A percentile compares a stretch with the other conserved stretches of the same genome.
phyloP scores from a whole-genome alignment of 2,329 filamentous ascomycete genomes.

The Fusarium temperatum region DNA sequence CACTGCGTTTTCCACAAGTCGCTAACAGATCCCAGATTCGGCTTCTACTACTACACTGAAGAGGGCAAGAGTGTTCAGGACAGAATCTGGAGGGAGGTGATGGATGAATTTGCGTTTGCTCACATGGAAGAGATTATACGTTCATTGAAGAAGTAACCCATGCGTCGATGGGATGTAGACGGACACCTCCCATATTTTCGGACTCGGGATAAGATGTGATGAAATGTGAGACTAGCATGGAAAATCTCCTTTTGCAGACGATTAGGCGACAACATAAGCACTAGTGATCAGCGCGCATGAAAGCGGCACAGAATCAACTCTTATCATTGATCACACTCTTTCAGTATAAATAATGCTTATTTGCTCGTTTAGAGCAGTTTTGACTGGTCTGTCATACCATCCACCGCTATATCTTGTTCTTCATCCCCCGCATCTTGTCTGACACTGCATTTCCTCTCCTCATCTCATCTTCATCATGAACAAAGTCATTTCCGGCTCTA shows the following conservation, averaged over 20 bases:
- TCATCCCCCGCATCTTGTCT: not conserved
- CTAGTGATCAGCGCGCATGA: not conserved
- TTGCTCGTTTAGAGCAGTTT: not conserved
- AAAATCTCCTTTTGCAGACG: not conserved
- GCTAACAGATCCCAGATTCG: not conserved
- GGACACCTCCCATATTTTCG: not conserved
- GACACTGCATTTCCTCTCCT: not conserved
- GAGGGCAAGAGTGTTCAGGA: not conserved
- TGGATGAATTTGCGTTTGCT: constrained; percentile 4
- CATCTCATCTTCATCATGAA: not conserved
- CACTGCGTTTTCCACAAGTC: fast-evolving
- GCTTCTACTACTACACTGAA: not conserved
- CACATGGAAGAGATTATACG: not conserved
- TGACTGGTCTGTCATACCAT: not conserved
- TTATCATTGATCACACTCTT: not conserved
- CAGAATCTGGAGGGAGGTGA: not conserved
- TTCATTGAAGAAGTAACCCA: not conserved
- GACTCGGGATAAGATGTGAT: not conserved
- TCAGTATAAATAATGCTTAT: not conserved
- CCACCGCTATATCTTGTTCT: not conserved
- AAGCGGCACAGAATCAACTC: not conserved
- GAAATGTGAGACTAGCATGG: no score
- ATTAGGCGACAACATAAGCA: not conserved
- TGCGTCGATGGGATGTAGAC: not conserved
- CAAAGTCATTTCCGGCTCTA: not conserved